Evolutionary conservation across 148 eudicot genomes (phyloP).

Genomic region (Dysphania ambrosioides): DNA sequence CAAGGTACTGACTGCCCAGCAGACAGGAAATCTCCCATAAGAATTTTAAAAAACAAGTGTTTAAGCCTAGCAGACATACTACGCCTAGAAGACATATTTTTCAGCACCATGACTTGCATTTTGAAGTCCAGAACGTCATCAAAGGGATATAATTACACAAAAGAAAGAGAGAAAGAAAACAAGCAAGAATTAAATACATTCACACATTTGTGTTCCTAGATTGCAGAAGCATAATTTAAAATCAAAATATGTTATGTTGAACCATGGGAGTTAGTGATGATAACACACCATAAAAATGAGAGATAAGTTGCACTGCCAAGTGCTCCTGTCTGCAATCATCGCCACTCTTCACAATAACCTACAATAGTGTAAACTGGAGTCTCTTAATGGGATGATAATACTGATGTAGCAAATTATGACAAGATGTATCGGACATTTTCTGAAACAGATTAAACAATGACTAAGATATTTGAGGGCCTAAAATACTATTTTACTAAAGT

Average conservation of each 20-base stretch:
- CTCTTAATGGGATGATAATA: neutral
- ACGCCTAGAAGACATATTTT: neutral
- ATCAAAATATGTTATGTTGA: neutral
- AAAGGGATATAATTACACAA: no score
- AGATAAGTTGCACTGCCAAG: slow-evolving; percentile 94
- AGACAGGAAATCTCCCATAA: no score
- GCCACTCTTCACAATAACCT: slow-evolving; percentile 97
- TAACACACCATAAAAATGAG: slow-evolving; percentile 84
- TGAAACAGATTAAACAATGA: neutral
- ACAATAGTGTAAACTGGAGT: slow-evolving; percentile 13
- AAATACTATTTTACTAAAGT: neutral
- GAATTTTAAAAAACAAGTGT: no score
- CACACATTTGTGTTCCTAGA: neutral
- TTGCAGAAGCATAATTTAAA: slow-evolving; percentile 2
- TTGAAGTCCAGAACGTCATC: no score
- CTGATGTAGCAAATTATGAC: neutral
- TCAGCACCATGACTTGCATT: neutral
- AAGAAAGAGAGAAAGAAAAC: no score
- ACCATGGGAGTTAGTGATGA: neutral
- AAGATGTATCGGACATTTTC: neutral
- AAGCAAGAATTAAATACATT: no score
- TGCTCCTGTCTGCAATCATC: slow-evolving; percentile 99
- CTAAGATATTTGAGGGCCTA: neutral
- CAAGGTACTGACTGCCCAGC: neutral
- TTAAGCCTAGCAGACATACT: neutral